Base-by-base conservation (phyloP, 1,284 basidiomycete genomes). In the Porogramme epimiltina region DNA sequence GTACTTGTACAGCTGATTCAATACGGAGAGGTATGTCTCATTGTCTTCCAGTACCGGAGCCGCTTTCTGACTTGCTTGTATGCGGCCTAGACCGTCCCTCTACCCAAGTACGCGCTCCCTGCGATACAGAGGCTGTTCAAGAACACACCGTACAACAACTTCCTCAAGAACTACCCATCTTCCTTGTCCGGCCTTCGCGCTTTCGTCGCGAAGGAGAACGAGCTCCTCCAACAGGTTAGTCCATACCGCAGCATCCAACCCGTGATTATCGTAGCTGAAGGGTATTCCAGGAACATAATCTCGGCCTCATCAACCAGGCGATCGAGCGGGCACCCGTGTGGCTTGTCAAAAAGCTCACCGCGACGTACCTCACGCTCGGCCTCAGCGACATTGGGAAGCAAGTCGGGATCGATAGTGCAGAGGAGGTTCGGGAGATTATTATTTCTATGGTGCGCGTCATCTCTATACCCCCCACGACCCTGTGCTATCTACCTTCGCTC, bases 301-400 rank as follows among this genome's bases (percentile, higher is more conserved):
- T 80, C 2, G 90, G 91, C 4, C 73, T 95, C 22, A 70, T 90
- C 20, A 70, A 75, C 42, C 82, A 84, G 55, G 87, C 82, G 4
- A 68, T 91, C 28, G 78, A 78, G 9, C 78, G 82, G 15, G 82
- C 87, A 3, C 85, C 87, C 0, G 78, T 86, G 37, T 90, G 91
- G 81, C 73, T 82, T 45, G 80, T 94, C 57, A 84, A 84, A 67
- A 87, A 82, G 63, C 77, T 94, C 44, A 93, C 86, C 0, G 78
- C 79, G 45, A 91, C 90, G 5, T 94, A 92, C 63, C 77, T 91
- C 38, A 87, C 87, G 0, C 78, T 93, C 6, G 78, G 84, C 20
- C 70, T 94, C 6, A 66, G 72, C 0, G 88, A 92, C 54, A 87
- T 94, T 46, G 86, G 80, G 3, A 74, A 73, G 22, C 76, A 78